Base-by-base conservation (phyloP, 768 basidiomycete species). In the Suillus clintonianus region DNA sequence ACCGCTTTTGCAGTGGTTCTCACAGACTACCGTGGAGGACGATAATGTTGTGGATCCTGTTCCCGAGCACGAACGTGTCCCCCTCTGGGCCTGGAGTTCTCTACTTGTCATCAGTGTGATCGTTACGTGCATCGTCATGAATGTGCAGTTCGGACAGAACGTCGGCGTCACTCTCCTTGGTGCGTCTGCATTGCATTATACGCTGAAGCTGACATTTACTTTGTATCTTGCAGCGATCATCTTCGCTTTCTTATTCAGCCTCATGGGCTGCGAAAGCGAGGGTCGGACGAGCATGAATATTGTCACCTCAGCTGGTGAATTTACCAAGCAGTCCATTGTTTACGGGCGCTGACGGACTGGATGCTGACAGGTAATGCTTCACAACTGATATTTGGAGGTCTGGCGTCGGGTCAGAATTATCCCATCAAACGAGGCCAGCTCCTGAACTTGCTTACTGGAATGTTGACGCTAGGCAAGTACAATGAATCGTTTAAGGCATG, bases 311-410 rank as follows among this genome's bases (percentile, higher is more conserved):
- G 81, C 85, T 45, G 72, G 75, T 76, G 22, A 13, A 7, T 50
- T 19, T 62, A 22, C 47, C 6, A 1, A 57, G 11, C 24, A 27
- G 2, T 48, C 24, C 5, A 24, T 48, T 11, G 15, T 27, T 27
- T 6, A 27, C 11, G 15, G 9, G 22, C 30, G 17, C 36, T 64
- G 6, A 50, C 36, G 58, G 15, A 13, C 14, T 48, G 30, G 10
- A 22, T 59, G 34, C 34, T 8, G 34, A 34, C 34, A 77, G 73
- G 59, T 24, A 60, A 60, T 50, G 86, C 85, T 30, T 82, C 85
- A 10, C 86, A 88, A 70, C 82, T 87, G 66, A 79, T 88, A 66
- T 86, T 88, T 65, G 86, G 86, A 68, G 86, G 86, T 67, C 80
- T 87, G 64, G 78, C 78, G 36, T 86, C 85, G 68, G 82, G 81